phyloP scores from a whole-genome alignment of 2,329 filamentous ascomycete genomes.

The Sporothrix globosa region DNA sequence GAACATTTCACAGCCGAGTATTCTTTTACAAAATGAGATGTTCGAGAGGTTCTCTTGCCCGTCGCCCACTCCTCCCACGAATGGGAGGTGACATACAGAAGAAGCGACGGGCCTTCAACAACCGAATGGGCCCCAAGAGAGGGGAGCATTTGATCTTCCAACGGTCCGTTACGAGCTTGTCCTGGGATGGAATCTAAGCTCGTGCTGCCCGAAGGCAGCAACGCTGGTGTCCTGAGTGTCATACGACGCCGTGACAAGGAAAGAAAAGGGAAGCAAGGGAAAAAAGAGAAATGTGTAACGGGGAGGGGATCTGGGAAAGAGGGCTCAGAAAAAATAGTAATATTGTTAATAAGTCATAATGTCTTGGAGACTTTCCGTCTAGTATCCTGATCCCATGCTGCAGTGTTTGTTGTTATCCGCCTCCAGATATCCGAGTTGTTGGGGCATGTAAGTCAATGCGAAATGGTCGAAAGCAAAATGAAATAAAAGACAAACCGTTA shows the following conservation, averaged over 20 bases:
- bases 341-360: constrained; percentile 25
- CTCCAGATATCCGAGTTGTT: constrained; percentile 8
- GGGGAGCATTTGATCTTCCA: constrained; percentile 62
- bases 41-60: constrained; percentile 51
- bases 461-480: not conserved
- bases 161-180: constrained; percentile 80
- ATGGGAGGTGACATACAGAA: constrained; percentile 40
- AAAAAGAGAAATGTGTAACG: not conserved
- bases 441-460: not conserved
- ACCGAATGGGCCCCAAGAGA: constrained; percentile 38
- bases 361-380: constrained; percentile 14
- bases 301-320: too few species aligned
- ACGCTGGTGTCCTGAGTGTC: constrained; percentile 57
- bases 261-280: not conserved
- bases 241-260: not conserved
- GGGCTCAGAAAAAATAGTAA: constrained; percentile 24
- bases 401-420: not conserved
- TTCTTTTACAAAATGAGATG: constrained; percentile 29
- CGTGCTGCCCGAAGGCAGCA: constrained; percentile 76
- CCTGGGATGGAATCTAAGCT: constrained; percentile 67
- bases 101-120: constrained; percentile 47
- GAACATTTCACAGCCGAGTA: too few species aligned
- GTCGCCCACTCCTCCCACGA: constrained; percentile 43
- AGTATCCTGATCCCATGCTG: constrained; percentile 16
- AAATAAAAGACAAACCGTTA: constrained; percentile 24